These are phyloP conservation scores for Sodiomyces alkalinus DNA, from an alignment of 2,329 filamentous ascomycete genomes.

Conservation along the genomic window DNA sequence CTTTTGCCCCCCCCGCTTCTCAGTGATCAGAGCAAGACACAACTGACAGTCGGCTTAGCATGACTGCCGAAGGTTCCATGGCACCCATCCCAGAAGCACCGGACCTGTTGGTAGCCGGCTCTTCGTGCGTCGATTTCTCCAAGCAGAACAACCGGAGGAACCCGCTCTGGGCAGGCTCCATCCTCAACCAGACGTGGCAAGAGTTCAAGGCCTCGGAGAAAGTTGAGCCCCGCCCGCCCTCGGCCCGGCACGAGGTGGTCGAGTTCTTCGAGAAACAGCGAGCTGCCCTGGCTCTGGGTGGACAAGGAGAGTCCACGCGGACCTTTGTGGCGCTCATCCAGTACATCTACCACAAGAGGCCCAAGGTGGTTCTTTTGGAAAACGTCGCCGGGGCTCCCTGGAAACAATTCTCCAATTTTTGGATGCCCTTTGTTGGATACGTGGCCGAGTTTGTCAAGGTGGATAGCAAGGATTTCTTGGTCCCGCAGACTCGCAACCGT, in stretches of 20 bases:
- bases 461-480: slow-evolving; percentile 57
- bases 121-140: slow-evolving; percentile 65
- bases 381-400: slow-evolving; percentile 53
- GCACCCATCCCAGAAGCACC: slow-evolving; percentile 37
- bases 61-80: slow-evolving; percentile 50
- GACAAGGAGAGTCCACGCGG: slow-evolving; percentile 43
- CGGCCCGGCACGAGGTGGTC: slow-evolving; percentile 36
- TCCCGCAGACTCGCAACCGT: slow-evolving; percentile 54
- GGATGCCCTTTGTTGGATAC: slow-evolving; percentile 37
- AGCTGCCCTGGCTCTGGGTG: slow-evolving; percentile 14
- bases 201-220: slow-evolving; percentile 21
- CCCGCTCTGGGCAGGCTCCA: slow-evolving; percentile 27
- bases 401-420: slow-evolving; percentile 26
- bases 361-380: slow-evolving; percentile 53
- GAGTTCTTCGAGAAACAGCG: too few species aligned
- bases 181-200: slow-evolving; percentile 38
- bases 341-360: slow-evolving; percentile 39
- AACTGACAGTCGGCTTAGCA: slow-evolving; percentile 21
- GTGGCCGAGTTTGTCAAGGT: slow-evolving; percentile 29
- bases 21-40: background rate
- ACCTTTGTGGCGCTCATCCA: slow-evolving; percentile 48
- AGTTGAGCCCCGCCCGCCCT: slow-evolving; percentile 12
- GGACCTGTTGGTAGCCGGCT: slow-evolving; percentile 57
- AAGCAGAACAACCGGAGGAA: slow-evolving; percentile 36
- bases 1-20: slow-evolving; percentile 3